Evolutionary conservation across 305 asterid genomes (phyloP).

Genomic region (Rubia peregrina): DNA sequence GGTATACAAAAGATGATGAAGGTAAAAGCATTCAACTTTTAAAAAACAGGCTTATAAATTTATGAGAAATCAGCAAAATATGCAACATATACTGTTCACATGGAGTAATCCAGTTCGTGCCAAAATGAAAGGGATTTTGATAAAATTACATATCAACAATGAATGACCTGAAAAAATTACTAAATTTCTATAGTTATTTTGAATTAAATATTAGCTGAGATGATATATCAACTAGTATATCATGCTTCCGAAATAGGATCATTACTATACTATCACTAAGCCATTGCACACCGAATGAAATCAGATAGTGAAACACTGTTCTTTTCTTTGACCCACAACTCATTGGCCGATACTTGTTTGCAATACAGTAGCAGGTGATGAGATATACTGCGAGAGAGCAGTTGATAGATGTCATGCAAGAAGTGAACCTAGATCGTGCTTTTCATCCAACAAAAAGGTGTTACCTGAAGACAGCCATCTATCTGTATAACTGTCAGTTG

Average conservation of each 20-base stretch:
- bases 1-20: not conserved
- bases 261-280: not conserved
- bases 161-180: not conserved
- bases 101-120: not conserved
- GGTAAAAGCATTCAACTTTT: not conserved
- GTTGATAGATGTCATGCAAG: not conserved
- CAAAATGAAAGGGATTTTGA: not conserved
- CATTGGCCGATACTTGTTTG: not conserved
- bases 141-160: not conserved
- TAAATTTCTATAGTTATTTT: too few relatives aligned
- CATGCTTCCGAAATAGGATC: too few relatives aligned
- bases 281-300: not conserved
- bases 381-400: not conserved
- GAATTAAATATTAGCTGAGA: not conserved
- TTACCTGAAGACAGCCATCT: conserved; percentile 90
- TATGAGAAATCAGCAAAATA: not conserved
- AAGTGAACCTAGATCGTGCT: too few relatives aligned
- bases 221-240: not conserved
- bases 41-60: not conserved
- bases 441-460: conserved; percentile 11
- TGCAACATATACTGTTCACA: not conserved
- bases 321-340: not conserved
- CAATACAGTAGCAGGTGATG: not conserved
- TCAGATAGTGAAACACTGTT: not conserved
- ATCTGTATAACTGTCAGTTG: conserved; percentile 78